Evolutionary conservation across 2,329 filamentous ascomycete genomes (phyloP).

Genomic region (Botrytis hyacinthi): DNA sequence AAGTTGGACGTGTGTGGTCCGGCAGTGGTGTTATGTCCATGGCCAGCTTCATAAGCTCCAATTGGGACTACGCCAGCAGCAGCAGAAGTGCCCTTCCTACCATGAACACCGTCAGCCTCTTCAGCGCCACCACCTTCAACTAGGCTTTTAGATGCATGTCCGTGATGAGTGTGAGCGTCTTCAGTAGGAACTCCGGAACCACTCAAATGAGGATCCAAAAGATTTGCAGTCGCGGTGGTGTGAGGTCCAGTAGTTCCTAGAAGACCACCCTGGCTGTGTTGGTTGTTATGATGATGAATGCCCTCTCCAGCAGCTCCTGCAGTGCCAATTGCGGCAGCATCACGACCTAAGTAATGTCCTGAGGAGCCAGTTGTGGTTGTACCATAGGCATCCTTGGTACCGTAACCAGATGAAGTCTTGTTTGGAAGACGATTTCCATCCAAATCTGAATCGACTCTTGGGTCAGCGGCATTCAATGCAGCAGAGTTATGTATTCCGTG

Average conservation of each 20-base stretch:
- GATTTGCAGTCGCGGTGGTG: slow-evolving; percentile 32
- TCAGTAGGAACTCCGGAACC: slow-evolving; percentile 22
- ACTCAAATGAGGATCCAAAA: slow-evolving; percentile 34
- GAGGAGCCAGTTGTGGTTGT: slow-evolving; percentile 11
- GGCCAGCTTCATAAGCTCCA: slow-evolving; percentile 20
- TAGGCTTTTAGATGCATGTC: slow-evolving; percentile 6
- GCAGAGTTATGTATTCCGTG: slow-evolving; percentile 29
- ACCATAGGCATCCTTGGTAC: slow-evolving; percentile 7
- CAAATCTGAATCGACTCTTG: slow-evolving; percentile 37
- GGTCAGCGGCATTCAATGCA: slow-evolving; percentile 24
- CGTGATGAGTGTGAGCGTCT: slow-evolving; percentile 23
- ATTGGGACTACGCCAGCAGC: slow-evolving; percentile 16
- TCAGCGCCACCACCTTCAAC: slow-evolving; percentile 34
- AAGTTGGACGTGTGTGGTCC: slow-evolving; percentile 41
- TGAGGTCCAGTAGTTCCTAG: slow-evolving; percentile 28
- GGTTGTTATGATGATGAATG: slow-evolving; percentile 26
- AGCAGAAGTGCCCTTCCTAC: slow-evolving; percentile 23
- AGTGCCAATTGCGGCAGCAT: slow-evolving; percentile 22
- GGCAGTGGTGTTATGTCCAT: slow-evolving; percentile 32
- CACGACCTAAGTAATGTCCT: slow-evolving; percentile 23
- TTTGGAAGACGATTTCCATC: slow-evolving; percentile 21
- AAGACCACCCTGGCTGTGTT: slow-evolving; percentile 5
- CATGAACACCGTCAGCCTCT: slow-evolving; percentile 30
- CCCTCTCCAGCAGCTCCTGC: slow-evolving; percentile 24
- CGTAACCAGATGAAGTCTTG: slow-evolving; percentile 5